A percentile compares a stretch with the other conserved stretches of the same genome.
Evolutionary conservation across 2,329 filamentous ascomycete genomes (phyloP).

Genomic region (Stemphylium lycopersici): DNA sequence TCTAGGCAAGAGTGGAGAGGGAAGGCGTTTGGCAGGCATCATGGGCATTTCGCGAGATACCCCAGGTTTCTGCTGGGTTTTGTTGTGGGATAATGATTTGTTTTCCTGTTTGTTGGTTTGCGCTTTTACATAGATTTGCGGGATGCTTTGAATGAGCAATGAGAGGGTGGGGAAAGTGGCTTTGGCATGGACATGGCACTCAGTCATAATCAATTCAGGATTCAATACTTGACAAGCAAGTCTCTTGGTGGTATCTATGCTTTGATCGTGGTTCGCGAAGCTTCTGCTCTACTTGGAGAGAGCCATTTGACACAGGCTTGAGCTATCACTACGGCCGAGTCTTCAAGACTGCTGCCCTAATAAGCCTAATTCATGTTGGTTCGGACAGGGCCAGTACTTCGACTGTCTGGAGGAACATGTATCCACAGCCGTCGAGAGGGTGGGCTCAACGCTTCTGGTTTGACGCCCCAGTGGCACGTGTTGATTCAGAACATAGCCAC

Average conservation of each 20-base stretch:
- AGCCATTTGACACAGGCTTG: not conserved
- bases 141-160: slow-evolving; percentile 4
- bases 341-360: not conserved
- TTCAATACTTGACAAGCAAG: not conserved
- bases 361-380: too few relatives aligned
- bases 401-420: too few relatives aligned
- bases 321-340: not conserved
- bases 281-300: not conserved
- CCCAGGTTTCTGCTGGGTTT: slow-evolving; percentile 10
- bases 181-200: slow-evolving; percentile 6
- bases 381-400: too few relatives aligned
- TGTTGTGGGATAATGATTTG: slow-evolving; percentile 1
- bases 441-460: too few relatives aligned
- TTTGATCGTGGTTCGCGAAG: not conserved
- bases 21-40: slow-evolving; percentile 4
- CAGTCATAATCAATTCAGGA: slow-evolving; percentile 13
- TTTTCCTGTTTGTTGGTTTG: not conserved
- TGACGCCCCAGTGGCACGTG: too few relatives aligned
- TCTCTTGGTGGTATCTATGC: not conserved
- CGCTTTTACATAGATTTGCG: slow-evolving; percentile 9
- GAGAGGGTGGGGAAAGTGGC: not conserved
- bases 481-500: too few relatives aligned
- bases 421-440: too few relatives aligned
- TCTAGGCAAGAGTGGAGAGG: not conserved
- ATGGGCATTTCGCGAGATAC: slow-evolving; percentile 11